These are phyloP conservation scores for Aspergillus affinis DNA, from an alignment of 495 filamentous ascomycete genomes.

Conservation along the genomic window DNA sequence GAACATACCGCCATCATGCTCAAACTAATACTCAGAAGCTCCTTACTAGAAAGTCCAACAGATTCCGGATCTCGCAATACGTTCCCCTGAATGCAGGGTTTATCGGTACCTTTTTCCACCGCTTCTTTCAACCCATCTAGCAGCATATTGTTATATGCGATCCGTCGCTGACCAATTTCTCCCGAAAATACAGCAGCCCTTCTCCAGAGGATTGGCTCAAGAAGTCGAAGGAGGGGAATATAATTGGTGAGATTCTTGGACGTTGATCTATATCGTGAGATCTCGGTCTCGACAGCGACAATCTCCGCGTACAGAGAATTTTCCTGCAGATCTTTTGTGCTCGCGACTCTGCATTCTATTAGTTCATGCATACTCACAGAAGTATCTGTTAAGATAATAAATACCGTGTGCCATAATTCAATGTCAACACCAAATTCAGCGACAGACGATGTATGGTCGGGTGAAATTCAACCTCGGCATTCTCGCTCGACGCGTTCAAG, in stretches of 20 bases:
- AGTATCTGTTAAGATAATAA: too few species aligned
- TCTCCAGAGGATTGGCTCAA: slow-evolving; percentile 38
- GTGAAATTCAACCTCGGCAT: not conserved
- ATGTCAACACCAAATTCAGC: slow-evolving; percentile 2
- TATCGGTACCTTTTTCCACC: slow-evolving; percentile 44
- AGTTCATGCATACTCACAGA: not conserved
- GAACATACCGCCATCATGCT: slow-evolving; percentile 34
- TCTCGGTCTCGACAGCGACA: slow-evolving; percentile 46
- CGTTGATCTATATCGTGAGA: slow-evolving; percentile 44
- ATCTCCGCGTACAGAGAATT: slow-evolving; percentile 44
- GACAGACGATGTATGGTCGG: not conserved
- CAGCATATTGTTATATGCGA: not conserved
- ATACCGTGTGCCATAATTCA: slow-evolving; percentile 7
- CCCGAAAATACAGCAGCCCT: slow-evolving; percentile 25
- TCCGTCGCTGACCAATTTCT: not conserved
- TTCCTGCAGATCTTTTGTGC: not conserved
- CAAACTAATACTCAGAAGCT: slow-evolving; percentile 46
- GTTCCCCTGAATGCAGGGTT: slow-evolving; percentile 50
- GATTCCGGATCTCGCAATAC: slow-evolving; percentile 50
- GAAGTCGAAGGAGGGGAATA: slow-evolving; percentile 44
- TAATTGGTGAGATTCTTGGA: slow-evolving; percentile 52
- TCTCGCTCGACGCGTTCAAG: not conserved
- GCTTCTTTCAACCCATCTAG: not conserved
- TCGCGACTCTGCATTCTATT: not conserved
- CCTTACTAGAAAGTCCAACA: slow-evolving; percentile 38